Percentiles rank a stretch among this genome's conserved stretches.
Conservation (phyloP, 495 filamentous ascomycete genomes). For the Immersiella caudata region DNA sequence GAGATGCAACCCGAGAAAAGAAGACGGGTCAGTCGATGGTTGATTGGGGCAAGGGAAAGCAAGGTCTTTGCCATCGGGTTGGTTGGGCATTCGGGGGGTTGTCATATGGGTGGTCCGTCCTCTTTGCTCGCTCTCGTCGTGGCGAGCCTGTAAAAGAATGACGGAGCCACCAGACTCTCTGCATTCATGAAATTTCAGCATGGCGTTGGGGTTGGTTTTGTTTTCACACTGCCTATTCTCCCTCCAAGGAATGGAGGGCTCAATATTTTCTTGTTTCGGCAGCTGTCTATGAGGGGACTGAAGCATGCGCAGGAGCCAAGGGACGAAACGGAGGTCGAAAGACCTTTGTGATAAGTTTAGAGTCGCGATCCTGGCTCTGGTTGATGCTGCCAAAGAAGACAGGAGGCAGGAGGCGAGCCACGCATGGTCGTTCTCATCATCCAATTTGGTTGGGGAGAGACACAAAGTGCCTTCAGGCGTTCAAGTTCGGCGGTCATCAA, state of each 20-base stretch:
- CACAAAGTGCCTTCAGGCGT: not conserved
- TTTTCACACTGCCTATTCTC: not conserved
- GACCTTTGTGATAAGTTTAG: not conserved
- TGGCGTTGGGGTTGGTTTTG: constrained; percentile 23
- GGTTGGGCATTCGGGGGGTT: not conserved
- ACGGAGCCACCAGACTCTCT: not conserved
- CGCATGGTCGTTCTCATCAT: not conserved
- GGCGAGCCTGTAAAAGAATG: not conserved
- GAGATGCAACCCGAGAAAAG: constrained; percentile 1
- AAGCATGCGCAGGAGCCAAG: not conserved
- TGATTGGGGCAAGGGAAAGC: not conserved
- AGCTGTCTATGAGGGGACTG: not conserved
- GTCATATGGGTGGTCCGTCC: not conserved
- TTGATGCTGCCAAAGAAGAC: not conserved
- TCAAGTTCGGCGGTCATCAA: not conserved
- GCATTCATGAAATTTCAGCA: constrained; percentile 22
- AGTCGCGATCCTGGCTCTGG: not conserved
- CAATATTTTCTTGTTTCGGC: not conserved
- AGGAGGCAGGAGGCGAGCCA: not conserved
- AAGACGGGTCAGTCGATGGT: constrained; percentile 26
- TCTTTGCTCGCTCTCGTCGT: not conserved
- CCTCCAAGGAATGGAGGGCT: not conserved
- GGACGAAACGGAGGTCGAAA: not conserved
- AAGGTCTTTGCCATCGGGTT: not conserved
- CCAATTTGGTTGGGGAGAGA: not conserved